Evolutionary conservation across 805 yeast species (phyloP).

Genomic region (Ogataea henricii): DNA sequence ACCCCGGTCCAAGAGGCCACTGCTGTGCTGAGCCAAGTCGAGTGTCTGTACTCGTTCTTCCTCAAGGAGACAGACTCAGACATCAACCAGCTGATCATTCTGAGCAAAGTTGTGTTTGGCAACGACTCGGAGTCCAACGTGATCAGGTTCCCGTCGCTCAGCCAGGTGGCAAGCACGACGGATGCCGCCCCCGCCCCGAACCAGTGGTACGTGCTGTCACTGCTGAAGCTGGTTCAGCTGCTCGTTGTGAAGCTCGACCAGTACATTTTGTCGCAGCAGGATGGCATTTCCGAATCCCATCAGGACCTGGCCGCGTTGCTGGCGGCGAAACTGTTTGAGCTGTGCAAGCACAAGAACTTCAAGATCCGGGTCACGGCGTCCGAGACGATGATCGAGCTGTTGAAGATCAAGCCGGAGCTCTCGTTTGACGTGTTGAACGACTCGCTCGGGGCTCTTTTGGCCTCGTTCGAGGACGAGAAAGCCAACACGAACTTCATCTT

Average conservation of each 20-base stretch:
- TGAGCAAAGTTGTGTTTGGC: constrained; percentile 29
- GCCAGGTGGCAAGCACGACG: constrained; percentile 15
- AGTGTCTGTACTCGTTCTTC: constrained; percentile 30
- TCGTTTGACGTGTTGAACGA: constrained; percentile 35
- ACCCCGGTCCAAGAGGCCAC: constrained; percentile 23
- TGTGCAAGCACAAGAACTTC: constrained; percentile 42
- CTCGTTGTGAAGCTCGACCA: constrained; percentile 34
- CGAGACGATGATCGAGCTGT: constrained; percentile 36
- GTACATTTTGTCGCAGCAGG: constrained; percentile 34
- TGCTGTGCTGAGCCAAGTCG: constrained; percentile 30
- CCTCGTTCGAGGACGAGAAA: constrained; percentile 38
- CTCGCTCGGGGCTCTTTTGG: constrained; percentile 37
- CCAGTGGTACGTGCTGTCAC: constrained; percentile 31
- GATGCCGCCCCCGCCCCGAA: constrained; percentile 18
- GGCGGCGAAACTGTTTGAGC: constrained; percentile 36
- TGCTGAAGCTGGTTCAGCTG: constrained; percentile 31
- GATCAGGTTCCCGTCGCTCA: constrained; percentile 25
- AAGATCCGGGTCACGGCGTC: constrained; percentile 44
- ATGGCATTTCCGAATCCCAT: constrained; percentile 26
- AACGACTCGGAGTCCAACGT: constrained; percentile 14
- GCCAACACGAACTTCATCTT: constrained; percentile 24
- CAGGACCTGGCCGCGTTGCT: constrained; percentile 35
- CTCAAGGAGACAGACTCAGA: constrained; percentile 37
- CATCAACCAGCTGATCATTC: constrained; percentile 34
- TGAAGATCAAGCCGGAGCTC: constrained; percentile 38